phyloP scores from a whole-genome alignment of 2,329 filamentous ascomycete genomes.

The Aureobasidium mangrovei region DNA sequence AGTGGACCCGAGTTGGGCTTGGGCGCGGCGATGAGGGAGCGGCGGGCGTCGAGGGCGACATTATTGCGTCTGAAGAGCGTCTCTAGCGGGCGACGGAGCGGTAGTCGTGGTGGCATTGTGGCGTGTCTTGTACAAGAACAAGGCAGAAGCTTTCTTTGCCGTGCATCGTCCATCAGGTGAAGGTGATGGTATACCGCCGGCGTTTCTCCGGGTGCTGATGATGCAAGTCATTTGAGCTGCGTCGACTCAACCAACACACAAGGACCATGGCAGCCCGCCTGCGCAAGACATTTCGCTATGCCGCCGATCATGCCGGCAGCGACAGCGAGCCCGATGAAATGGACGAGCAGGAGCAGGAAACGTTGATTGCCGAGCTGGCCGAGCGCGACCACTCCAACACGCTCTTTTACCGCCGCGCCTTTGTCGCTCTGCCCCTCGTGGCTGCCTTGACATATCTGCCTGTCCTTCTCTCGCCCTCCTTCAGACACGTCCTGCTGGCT shows the following conservation, averaged over 20 bases:
- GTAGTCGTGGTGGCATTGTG: slow-evolving; percentile 12
- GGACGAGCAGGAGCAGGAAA: slow-evolving; percentile 69
- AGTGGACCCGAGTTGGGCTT: slow-evolving; percentile 43
- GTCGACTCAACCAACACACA: background rate
- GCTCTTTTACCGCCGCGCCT: slow-evolving; percentile 32
- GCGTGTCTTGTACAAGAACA: background rate
- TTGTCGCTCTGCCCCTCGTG: slow-evolving; percentile 53
- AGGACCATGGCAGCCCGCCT: slow-evolving; percentile 50
- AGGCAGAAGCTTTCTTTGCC: background rate
- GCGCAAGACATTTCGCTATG: slow-evolving; percentile 70
- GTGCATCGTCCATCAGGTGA: background rate
- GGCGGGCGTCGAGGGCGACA: slow-evolving; percentile 18
- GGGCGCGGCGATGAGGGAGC: slow-evolving; percentile 43
- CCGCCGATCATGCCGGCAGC: slow-evolving; percentile 48
- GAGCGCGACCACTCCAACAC: slow-evolving; percentile 41
- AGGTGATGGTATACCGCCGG: background rate
- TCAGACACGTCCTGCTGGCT: slow-evolving; percentile 36
- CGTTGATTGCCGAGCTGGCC: slow-evolving; percentile 49
- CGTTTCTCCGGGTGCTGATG: background rate
- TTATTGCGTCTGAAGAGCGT: slow-evolving; percentile 11
- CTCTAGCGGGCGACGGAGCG: slow-evolving; percentile 3
- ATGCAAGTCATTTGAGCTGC: slow-evolving; percentile 5
- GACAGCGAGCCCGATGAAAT: slow-evolving; percentile 52
- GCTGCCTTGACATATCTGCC: slow-evolving; percentile 49
- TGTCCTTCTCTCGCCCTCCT: slow-evolving; percentile 34